Evolutionary conservation across 257 asterid species (phyloP).

Genomic region (Lantana camara): DNA sequence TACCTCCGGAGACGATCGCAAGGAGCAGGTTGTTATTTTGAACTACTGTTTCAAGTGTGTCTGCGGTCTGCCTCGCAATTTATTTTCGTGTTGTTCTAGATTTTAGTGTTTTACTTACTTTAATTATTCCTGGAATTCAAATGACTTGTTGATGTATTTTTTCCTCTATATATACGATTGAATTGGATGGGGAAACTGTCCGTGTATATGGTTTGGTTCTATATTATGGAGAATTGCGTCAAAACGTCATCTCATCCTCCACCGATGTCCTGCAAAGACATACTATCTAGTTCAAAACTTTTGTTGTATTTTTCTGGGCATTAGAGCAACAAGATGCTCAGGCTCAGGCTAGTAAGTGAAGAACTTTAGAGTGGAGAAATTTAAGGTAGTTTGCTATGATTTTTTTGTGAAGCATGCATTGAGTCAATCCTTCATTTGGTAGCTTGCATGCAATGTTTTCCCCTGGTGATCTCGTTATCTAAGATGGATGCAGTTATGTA

Average conservation of each 20-base stretch:
- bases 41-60: background rate
- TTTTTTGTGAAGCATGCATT: background rate
- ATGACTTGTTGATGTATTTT: background rate
- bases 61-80: background rate
- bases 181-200: background rate
- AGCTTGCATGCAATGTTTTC: background rate
- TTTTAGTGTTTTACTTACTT: background rate
- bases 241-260: background rate
- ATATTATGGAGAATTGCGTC: background rate
- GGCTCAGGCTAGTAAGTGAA: background rate
- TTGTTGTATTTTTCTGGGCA: background rate
- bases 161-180: background rate
- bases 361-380: background rate
- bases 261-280: background rate
- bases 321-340: background rate
- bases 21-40: slow-evolving; percentile 7
- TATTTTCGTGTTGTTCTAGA: background rate
- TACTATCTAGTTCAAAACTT: background rate
- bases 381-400: background rate
- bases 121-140: background rate
- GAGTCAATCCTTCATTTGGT: background rate
- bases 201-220: background rate
- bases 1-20: slow-evolving; percentile 1
- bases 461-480: background rate
- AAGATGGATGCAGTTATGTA: background rate